Base-by-base conservation (phyloP, 306 rosid species). In the Cucurbita maxima region DNA sequence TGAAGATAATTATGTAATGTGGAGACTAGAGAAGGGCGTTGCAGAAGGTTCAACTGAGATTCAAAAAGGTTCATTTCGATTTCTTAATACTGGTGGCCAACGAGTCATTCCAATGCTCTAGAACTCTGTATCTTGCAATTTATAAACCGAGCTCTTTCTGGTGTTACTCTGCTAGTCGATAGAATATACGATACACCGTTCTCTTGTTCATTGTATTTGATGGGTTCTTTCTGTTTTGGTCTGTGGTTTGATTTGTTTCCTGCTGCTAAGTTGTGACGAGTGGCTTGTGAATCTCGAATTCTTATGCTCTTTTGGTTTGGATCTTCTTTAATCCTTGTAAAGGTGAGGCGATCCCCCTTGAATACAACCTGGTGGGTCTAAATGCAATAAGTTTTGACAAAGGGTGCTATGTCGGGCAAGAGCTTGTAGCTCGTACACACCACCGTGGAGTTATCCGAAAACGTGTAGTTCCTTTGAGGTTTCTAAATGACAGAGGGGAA, bases 371-470 rank as follows among this genome's bases (percentile, higher is more conserved):
- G 84, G 98, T 71, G 68, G 96, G 87, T 68, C 89, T 94, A 77
- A 90, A 89, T 66, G 96, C 97, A 74, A 83, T 90, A 78, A 94
- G 96, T 87, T 94, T 94, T 63, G 96, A 94, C 77, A 94, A 94
- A 87, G 98, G 96, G 54, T 94, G 98, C 76, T 90, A 94, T 70
- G 87, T 94, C 11, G 98, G 98, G 59, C 97, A 90, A 75, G 97
- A 94, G 78, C 86, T 94, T 79, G 77, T 89, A 70, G 98, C 97
- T 75, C 94, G 95, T 20, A 89, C 97, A 0, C 92, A 94, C 79
- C 97, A 94, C 81, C 82, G 89, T 45, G 98, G 98, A 60, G 87
- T 90, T 60, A 90, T 94, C 78, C 82, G 96, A 38, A 88, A 94
- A 81, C 96, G 97, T 11, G 51, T 89, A 69, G 74, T 89, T 75